Evolutionary conservation across 371 early-diverging fungal species (phyloP), one percentile per base, ranked within the genome.

Genomic region (Mortierella sp.): DNA sequence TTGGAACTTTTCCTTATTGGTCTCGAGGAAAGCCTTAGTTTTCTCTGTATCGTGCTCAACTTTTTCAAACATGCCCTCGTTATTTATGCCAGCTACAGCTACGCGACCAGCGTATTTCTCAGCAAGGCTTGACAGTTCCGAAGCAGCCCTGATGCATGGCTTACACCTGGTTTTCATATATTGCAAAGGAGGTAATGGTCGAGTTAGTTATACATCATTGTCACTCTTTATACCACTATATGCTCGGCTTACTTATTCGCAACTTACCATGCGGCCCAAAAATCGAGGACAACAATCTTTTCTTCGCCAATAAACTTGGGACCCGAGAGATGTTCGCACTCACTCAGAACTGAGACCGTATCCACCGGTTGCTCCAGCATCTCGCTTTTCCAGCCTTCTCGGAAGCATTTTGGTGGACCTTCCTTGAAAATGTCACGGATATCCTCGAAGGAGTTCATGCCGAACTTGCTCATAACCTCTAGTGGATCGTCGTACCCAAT

Each of bases 231-330:
- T n/a, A n/a, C n/a, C n/a, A n/a, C n/a, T n/a, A n/a, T n/a, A n/a
- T n/a, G n/a, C n/a, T n/a, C n/a, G n/a, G n/a, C n/a, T n/a, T n/a
- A n/a, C n/a, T n/a, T n/a, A n/a, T n/a, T n/a, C n/a, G n/a, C n/a
- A 47, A 59, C 66, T 47, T 68, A 80, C 80, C 80, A 80, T 32
- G 65, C 58, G 0, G 80, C 75, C 80, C 75, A 80, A 55, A 80
- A 80, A 40, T 80, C 80, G 28, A 80, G 57, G 28, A 75, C 40
- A 14, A 80, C 63, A 1, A 80, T 58, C 16, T 75, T 43, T 5
- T 60, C 26, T 5, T 47, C 47, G 2, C 64, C 62, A 3, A 26
- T 20, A 43, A 70, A 70, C 47, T 35, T 37, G 0, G 79, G 79
- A 49, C 79, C 79, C 1, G 66, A 66, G 16, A 79, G 18, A 49